A percentile compares a stretch with the other conserved stretches of the same genome.
Conservation (phyloP, 2,329 filamentous ascomycete species). For the Sclerotinia borealis region DNA sequence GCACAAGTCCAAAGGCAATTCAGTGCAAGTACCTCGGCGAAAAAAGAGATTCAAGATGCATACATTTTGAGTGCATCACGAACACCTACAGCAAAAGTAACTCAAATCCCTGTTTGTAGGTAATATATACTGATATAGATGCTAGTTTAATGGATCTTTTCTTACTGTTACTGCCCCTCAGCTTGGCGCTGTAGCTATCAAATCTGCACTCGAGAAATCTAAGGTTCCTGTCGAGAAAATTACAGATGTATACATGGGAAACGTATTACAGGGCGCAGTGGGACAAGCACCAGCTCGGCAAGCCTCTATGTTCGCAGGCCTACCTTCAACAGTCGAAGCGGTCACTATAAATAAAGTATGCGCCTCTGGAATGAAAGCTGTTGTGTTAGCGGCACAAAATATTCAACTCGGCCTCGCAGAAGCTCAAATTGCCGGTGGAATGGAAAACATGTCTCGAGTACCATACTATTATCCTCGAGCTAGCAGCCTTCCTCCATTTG, state of each 20-base stretch:
- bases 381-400: conserved; percentile 84
- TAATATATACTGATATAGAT: not conserved
- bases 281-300: conserved; percentile 92
- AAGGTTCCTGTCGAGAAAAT: conserved; percentile 74
- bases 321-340: conserved; percentile 75
- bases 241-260: conserved; percentile 95
- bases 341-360: conserved; percentile 98
- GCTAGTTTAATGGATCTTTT: conserved; percentile 92
- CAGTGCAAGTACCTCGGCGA: conserved; percentile 40
- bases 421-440: conserved; percentile 86
- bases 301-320: conserved; percentile 80
- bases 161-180: conserved; percentile 76
- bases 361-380: conserved; percentile 88
- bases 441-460: conserved; percentile 96
- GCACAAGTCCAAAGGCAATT: conserved; percentile 45
- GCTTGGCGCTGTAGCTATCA: conserved; percentile 86
- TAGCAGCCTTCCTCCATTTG: conserved; percentile 78
- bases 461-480: conserved; percentile 84
- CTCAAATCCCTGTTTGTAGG: not conserved
- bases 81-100: conserved; percentile 83
- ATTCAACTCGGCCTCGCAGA: conserved; percentile 88
- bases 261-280: conserved; percentile 76
- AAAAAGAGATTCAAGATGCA: conserved; percentile 74
- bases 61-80: conserved; percentile 89
- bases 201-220: conserved; percentile 81